Percentiles rank a stretch among this genome's conserved stretches.
Conservation (phyloP, 73 alveolate species). For the Symbiodinium natans region DNA sequence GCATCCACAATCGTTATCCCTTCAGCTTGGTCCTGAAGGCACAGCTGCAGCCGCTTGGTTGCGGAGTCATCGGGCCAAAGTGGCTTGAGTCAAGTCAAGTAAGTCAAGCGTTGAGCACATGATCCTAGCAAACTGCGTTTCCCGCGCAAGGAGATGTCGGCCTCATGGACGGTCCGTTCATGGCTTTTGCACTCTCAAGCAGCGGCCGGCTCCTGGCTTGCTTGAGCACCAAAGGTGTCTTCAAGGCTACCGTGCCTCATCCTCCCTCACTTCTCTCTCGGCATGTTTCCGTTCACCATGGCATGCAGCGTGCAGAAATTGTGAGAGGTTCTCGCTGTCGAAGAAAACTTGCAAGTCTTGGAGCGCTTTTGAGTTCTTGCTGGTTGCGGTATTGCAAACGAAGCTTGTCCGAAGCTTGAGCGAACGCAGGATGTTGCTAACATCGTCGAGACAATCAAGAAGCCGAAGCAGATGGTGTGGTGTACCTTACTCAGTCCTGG, state of each 20-base stretch:
- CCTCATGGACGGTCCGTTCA: slow-evolving; percentile 54
- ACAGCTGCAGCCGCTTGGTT: slow-evolving; percentile 2
- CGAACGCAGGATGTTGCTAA: slow-evolving; percentile 53
- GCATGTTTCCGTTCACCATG: background rate
- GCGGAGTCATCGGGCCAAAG: background rate
- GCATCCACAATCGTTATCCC: too few species aligned
- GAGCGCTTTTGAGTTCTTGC: background rate
- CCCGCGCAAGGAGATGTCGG: slow-evolving; percentile 56
- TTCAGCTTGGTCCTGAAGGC: too few species aligned
- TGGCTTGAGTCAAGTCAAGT: background rate
- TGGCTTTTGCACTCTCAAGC: slow-evolving; percentile 70
- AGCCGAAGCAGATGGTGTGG: slow-evolving; percentile 93
- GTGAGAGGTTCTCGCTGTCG: slow-evolving; percentile 49
- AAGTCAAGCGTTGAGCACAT: background rate
- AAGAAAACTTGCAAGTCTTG: slow-evolving; percentile 36
- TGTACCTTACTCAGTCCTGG: slow-evolving; percentile 25
- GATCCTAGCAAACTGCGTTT: background rate
- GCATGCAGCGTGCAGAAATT: background rate
- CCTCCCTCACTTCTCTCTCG: too few species aligned
- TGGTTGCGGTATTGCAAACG: background rate
- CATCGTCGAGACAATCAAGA: slow-evolving; percentile 37
- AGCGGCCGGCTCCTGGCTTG: slow-evolving; percentile 87
- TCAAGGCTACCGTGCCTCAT: background rate
- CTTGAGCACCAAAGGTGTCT: slow-evolving; percentile 67
- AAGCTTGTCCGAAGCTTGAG: background rate